These are phyloP conservation scores for Eutrema salsugineum DNA, from an alignment of 441 rosid genomes.

Conservation along the genomic window DNA sequence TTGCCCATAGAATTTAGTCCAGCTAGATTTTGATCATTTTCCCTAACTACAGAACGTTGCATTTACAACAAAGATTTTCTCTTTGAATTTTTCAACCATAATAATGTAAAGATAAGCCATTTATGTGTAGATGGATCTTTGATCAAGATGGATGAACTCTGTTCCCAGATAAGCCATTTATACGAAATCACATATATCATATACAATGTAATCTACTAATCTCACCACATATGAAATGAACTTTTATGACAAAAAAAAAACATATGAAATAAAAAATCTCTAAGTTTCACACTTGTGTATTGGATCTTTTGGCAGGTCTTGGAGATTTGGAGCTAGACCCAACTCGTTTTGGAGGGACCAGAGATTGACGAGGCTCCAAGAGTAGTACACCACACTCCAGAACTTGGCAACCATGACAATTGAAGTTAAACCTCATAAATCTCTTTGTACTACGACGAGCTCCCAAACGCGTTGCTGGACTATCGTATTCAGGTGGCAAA, in stretches of 20 bases:
- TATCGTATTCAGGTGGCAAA: background rate
- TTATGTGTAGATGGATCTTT: no score
- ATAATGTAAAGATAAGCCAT: no score
- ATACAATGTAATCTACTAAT: background rate
- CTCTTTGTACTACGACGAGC: no score
- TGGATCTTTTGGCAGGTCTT: background rate
- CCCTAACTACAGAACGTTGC: no score
- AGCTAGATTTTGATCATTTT: no score
- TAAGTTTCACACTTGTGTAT: background rate
- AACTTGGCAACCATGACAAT: background rate
- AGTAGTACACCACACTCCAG: background rate
- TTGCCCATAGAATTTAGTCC: no score
- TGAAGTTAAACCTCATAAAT: background rate
- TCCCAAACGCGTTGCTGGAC: background rate
- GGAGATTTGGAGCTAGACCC: background rate
- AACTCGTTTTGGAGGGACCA: background rate
- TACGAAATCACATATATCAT: background rate
- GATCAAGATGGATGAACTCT: no score
- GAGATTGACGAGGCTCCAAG: background rate
- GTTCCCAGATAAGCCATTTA: no score
- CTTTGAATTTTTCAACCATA: no score
- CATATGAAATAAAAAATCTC: background rate
- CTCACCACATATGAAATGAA: background rate
- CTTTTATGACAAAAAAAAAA: background rate
- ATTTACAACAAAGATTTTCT: no score